A percentile compares a stretch with the other conserved stretches of the same genome.
Evolutionary conservation across 2,329 filamentous ascomycete species (phyloP).

Genomic region (Stagonosporopsis chrysanthemi): DNA sequence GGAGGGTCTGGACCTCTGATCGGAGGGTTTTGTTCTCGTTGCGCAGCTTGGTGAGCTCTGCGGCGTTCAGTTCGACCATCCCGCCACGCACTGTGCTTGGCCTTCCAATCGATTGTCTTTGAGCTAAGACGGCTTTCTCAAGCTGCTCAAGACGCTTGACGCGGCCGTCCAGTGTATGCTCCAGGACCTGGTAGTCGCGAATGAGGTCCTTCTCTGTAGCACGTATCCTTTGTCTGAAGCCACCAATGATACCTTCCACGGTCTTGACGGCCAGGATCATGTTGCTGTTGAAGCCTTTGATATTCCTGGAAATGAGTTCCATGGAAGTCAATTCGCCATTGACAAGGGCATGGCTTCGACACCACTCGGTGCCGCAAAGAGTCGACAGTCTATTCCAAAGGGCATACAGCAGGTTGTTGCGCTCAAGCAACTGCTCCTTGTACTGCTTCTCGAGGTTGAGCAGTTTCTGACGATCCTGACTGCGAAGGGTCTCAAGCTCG

Average conservation of each 20-base stretch:
- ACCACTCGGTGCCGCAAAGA: slow-evolving; percentile 91
- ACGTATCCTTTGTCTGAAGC: slow-evolving; percentile 82
- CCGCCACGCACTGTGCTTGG: slow-evolving; percentile 51
- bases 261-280: slow-evolving; percentile 85
- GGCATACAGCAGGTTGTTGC: slow-evolving; percentile 85
- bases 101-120: slow-evolving; percentile 48
- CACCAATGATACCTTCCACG: slow-evolving; percentile 79
- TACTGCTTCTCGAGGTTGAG: slow-evolving; percentile 78
- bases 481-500: slow-evolving; percentile 83
- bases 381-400: slow-evolving; percentile 88
- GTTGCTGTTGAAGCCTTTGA: slow-evolving; percentile 90
- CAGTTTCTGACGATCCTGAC: slow-evolving; percentile 79
- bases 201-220: slow-evolving; percentile 87
- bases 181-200: slow-evolving; percentile 87
- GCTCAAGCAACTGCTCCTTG: slow-evolving; percentile 86
- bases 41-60: slow-evolving; percentile 66
- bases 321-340: slow-evolving; percentile 86
- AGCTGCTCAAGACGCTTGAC: slow-evolving; percentile 87
- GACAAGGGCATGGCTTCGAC: slow-evolving; percentile 85
- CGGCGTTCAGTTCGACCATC: slow-evolving; percentile 50
- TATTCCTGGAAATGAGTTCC: slow-evolving; percentile 83
- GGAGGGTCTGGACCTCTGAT: slow-evolving; percentile 71
- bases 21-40: slow-evolving; percentile 67
- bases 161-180: slow-evolving; percentile 79
- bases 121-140: slow-evolving; percentile 71